phyloP scores from a whole-genome alignment of 768 basidiomycete genomes.

The Rhodotorula diobovata region DNA sequence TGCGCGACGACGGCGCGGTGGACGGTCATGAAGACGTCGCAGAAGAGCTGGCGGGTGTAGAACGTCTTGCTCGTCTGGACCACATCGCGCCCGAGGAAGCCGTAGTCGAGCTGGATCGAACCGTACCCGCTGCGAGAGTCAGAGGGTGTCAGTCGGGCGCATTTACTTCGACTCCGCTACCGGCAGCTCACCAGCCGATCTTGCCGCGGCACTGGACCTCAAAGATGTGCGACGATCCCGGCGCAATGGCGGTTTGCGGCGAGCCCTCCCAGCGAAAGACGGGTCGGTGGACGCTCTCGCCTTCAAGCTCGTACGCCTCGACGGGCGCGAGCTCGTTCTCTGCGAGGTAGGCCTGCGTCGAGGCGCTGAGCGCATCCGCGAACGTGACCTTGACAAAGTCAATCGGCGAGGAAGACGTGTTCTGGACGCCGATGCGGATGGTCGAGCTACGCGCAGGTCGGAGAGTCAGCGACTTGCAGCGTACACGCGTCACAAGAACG shows the following conservation, averaged over 20 bases:
- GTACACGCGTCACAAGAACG: too few species aligned
- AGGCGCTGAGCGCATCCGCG: conserved; percentile 79
- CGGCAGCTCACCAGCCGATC: conserved; percentile 77
- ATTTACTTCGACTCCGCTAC: too few species aligned
- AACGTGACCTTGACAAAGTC: conserved; percentile 82
- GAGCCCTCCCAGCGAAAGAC: conserved; percentile 68
- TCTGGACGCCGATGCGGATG: conserved; percentile 82
- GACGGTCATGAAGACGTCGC: conserved; percentile 86
- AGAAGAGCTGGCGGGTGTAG: conserved; percentile 77
- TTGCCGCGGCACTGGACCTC: conserved; percentile 78
- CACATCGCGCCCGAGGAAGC: conserved; percentile 57
- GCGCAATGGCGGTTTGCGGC: conserved; percentile 55
- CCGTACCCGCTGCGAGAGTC: conserved; percentile 62
- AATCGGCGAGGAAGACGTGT: conserved; percentile 72
- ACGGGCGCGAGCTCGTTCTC: conserved; percentile 76
- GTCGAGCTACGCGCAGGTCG: conserved; percentile 74
- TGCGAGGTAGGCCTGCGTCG: conserved; percentile 68
- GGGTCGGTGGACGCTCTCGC: conserved; percentile 67
- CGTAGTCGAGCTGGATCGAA: conserved; percentile 76
- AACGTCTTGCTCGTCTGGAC: conserved; percentile 53
- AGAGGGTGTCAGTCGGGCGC: background rate
- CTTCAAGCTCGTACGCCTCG: conserved; percentile 86
- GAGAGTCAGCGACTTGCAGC: too few species aligned
- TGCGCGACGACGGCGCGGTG: conserved; percentile 90
- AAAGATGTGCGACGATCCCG: conserved; percentile 67